phyloP scores from a whole-genome alignment of 192 early-diverging fungal species.

The Coemansia nantahalensis region DNA sequence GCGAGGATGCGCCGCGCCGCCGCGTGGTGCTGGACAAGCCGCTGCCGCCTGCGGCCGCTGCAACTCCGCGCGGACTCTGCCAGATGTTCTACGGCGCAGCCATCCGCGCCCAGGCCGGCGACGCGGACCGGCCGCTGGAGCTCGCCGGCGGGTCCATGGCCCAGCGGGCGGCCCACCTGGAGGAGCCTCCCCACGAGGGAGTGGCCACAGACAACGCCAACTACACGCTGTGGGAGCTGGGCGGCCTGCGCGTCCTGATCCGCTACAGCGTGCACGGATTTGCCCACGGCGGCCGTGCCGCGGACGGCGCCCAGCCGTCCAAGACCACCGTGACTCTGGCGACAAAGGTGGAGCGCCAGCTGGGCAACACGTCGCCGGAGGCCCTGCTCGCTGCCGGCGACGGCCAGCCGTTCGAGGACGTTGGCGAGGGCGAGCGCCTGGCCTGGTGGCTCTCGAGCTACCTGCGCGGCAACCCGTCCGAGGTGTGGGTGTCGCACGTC shows the following conservation, averaged over 20 bases:
- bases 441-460: slow-evolving; percentile 45
- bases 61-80: slow-evolving; percentile 32
- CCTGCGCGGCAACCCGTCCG: slow-evolving; percentile 43
- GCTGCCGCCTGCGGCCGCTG: slow-evolving; percentile 12
- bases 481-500: slow-evolving; percentile 46
- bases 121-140: slow-evolving; percentile 8
- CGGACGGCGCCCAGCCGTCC: neutral
- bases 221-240: slow-evolving; percentile 50
- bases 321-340: slow-evolving; percentile 23
- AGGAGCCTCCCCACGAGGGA: too few relatives aligned
- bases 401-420: slow-evolving; percentile 21
- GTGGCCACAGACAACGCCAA: slow-evolving; percentile 30
- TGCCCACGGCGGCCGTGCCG: neutral
- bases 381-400: slow-evolving; percentile 5
- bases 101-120: slow-evolving; percentile 8
- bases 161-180: neutral
- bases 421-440: slow-evolving; percentile 31
- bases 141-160: slow-evolving; percentile 16
- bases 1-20: slow-evolving; percentile 1
- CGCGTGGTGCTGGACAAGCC: slow-evolving; percentile 31
- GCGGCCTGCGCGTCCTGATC: slow-evolving; percentile 31
- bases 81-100: slow-evolving; percentile 24
- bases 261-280: slow-evolving; percentile 44
- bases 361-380: slow-evolving; percentile 2
- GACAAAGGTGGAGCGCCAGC: slow-evolving; percentile 36